Conservation (phyloP, 805 yeast genomes). For the Zygosaccharomyces bailii region DNA sequence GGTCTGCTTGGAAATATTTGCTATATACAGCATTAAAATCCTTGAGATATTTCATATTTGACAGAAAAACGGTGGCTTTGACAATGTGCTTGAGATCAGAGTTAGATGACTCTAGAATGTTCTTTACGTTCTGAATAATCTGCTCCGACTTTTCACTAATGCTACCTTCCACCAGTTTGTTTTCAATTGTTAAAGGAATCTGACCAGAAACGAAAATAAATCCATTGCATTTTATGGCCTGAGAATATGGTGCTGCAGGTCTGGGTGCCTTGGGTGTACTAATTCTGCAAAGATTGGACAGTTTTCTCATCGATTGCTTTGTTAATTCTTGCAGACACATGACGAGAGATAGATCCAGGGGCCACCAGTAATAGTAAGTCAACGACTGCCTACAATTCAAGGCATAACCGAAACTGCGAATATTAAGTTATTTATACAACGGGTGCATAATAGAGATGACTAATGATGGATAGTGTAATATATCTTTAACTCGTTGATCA, state of each 20-base stretch:
- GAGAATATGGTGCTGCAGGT: slow-evolving; percentile 95
- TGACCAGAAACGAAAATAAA: slow-evolving; percentile 92
- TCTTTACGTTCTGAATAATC: slow-evolving; percentile 61
- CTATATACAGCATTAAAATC: slow-evolving; percentile 82
- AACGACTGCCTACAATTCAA: too few species aligned
- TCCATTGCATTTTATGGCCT: slow-evolving; percentile 88
- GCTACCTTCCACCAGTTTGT: slow-evolving; percentile 72
- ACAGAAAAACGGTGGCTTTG: slow-evolving; percentile 81
- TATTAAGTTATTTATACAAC: too few species aligned
- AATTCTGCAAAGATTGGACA: background rate
- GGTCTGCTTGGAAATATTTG: slow-evolving; percentile 67
- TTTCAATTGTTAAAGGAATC: slow-evolving; percentile 82
- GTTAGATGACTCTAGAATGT: slow-evolving; percentile 78
- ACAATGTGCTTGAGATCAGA: slow-evolving; percentile 79
- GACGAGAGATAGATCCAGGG: too few species aligned
- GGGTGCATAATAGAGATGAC: too few species aligned
- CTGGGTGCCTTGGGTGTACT: slow-evolving; percentile 64
- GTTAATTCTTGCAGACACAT: too few species aligned
- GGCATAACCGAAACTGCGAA: too few species aligned
- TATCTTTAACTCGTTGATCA: too few species aligned
- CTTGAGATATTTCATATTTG: slow-evolving; percentile 83
- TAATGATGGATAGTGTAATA: too few species aligned
- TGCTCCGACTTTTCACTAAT: slow-evolving; percentile 77
- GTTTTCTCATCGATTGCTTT: background rate
- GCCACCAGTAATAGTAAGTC: too few species aligned